A percentile compares a stretch with the other conserved stretches of the same genome.
Conservation (phyloP, 2,329 filamentous ascomycete species). For the Eutypella sp. region DNA sequence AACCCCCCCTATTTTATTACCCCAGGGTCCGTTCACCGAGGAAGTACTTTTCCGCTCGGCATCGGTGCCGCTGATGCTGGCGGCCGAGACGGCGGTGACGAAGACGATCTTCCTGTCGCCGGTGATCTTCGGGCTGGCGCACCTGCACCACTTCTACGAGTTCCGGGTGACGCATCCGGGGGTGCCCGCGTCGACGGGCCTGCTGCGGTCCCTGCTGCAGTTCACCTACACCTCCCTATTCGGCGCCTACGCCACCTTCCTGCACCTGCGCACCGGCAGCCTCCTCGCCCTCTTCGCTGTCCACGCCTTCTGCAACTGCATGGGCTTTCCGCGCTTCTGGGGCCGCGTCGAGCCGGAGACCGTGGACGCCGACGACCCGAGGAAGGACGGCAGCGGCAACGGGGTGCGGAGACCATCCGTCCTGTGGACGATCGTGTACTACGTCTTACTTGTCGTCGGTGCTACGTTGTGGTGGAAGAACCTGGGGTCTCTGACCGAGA, state of each 20-base stretch:
- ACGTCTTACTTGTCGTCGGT: conserved; percentile 68
- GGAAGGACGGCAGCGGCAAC: conserved; percentile 18
- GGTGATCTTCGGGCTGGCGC: conserved; percentile 86
- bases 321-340: conserved; percentile 83
- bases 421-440: conserved; percentile 75
- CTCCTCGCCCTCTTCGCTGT: conserved; percentile 69
- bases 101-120: conserved; percentile 76
- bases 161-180: conserved; percentile 76
- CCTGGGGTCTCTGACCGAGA: conserved; percentile 69
- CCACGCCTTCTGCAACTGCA: conserved; percentile 88
- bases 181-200: conserved; percentile 55
- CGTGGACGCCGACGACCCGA: conserved; percentile 17
- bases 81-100: conserved; percentile 53
- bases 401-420: conserved; percentile 27
- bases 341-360: conserved; percentile 63
- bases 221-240: conserved; percentile 89
- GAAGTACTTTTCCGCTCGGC: conserved; percentile 90
- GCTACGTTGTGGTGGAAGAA: conserved; percentile 65
- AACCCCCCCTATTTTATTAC: conserved; percentile 8
- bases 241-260: conserved; percentile 85
- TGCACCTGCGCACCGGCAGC: conserved; percentile 81
- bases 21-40: conserved; percentile 79
- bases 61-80: conserved; percentile 74
- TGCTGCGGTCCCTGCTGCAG: conserved; percentile 74
- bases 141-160: conserved; percentile 95